Base-by-base conservation (phyloP, 78 protist genomes). In the Dictyostelium firmibasis region DNA sequence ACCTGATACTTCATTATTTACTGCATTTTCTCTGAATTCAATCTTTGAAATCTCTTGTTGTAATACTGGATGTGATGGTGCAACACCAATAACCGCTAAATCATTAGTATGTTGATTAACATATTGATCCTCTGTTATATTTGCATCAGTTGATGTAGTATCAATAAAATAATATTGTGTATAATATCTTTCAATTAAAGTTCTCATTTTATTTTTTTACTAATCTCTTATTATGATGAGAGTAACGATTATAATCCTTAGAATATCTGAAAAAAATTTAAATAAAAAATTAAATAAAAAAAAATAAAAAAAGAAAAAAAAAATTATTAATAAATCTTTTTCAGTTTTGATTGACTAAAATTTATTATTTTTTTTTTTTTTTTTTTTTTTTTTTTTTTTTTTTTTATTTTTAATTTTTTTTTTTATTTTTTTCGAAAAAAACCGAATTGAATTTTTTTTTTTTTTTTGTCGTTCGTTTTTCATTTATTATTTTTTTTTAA, bases 131-230 rank as follows among this genome's bases (percentile, higher is more conserved):
- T 89, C 82, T 38, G 50, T 47, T 33, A 23, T 57, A 35, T 75
- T 47, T 8, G 75, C 43, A 3, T 27, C 44, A 1, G 18, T 27
- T 77, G 23, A 13, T 77, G 38, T 33, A 11, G 20, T 50, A 50
- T 50, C 62, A 16, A 50, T 8, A 62, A 8, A 7, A 87, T 27
- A 87, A 62, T 38, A 78, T 35, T 81, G 86, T 60, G 84, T 47
- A 89, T 89, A 89, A 70, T 89, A 89, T 89, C 94, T 89, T 89
- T 89, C 94, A 44, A 89, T 69, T 25, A 89, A 79, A 10, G 94
- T 89, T 81, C 82, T 89, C 94, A 89, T 88, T n/a, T 47, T 70
- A 1, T 57, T 74, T 36, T 23, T 9, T 76, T 38, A 38, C 10
- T 38, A 38, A 38, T 4, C n/a, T n/a, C n/a, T n/a, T n/a, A n/a